Base-by-base conservation (phyloP, 192 early-diverging fungal species). In the Coemansia sp. region DNA sequence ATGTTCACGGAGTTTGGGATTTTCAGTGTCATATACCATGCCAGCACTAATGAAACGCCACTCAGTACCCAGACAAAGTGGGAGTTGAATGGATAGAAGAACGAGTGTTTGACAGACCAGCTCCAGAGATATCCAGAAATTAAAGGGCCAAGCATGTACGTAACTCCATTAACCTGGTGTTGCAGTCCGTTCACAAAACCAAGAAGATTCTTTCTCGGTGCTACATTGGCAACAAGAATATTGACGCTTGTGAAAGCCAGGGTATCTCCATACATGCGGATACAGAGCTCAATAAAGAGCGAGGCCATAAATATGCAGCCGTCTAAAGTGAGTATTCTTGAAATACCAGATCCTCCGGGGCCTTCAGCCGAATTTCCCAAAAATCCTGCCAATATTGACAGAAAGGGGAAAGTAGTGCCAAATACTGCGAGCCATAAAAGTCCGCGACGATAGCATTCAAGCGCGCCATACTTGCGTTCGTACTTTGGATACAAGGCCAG, bases 401-500 rank as follows among this genome's bases (percentile, higher is more conserved):
- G 54, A 5, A 70, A 69, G 15, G 75, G 68, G 6, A 68, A 61
- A 12, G 51, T 32, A 13, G 67, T 0, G 6, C 59, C 66, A 6
- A 66, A 61, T 10, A 71, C 62, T 5, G 68, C 63, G 2, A 73
- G 7, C 3, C 72, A 32, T 40, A 40, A 63, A n/a, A 75, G 65
- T 15, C 74, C 82, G 0, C 16, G 8, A 13, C 72, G 81, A 63
- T 77, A 85, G 26, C 81, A 78, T 7, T 47, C 41, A 0, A 88
- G 41, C 0, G 69, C 62, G 16, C 86, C 86, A 42, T 83, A 76
- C 26, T 69, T 73, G 12, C 65, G 63, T 10, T 71, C 74, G 5
- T 84, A 49, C 1, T 65, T 41, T 4, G 85, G 87, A 19, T 86
- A 86, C 0, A 73, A n/a, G 0, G 85, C 56, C 0, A 88, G 67